phyloP scores from a whole-genome alignment of 305 asterid genomes.

The Fraxinus dipetala region DNA sequence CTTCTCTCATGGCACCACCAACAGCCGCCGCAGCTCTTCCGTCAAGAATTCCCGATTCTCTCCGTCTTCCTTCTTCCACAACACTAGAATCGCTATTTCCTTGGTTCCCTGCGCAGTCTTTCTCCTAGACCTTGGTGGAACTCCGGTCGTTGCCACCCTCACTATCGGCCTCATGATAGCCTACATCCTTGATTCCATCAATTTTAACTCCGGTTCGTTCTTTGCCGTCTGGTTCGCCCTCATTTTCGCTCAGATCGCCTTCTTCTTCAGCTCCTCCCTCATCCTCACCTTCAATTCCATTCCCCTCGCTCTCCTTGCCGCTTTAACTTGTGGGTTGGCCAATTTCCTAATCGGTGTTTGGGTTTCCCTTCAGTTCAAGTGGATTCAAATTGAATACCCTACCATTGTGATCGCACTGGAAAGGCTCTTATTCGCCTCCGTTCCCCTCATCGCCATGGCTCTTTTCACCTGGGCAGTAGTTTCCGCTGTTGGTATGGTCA shows the following conservation, averaged over 20 bases:
- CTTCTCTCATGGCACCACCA: constrained; percentile 22
- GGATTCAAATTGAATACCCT: constrained; percentile 95
- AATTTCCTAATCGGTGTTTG: constrained; percentile 93
- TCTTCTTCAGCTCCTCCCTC: constrained; percentile 76
- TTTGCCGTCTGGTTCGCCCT: constrained; percentile 92
- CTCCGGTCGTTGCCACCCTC: constrained; percentile 74
- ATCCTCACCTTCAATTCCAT: constrained; percentile 53
- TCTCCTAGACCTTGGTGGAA: constrained; percentile 95
- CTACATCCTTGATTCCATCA: constrained; percentile 80
- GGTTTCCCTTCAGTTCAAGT: constrained; percentile 94
- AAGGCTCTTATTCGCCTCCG: constrained; percentile 78
- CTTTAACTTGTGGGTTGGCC: constrained; percentile 67
- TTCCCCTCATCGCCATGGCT: constrained; percentile 65
- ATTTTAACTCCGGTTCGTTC: constrained; percentile 83
- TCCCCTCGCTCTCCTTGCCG: constrained; percentile 55
- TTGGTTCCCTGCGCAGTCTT: constrained; percentile 78
- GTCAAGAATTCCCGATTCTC: constrained; percentile 59
- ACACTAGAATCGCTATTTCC: constrained; percentile 69
- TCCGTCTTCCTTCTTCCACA: constrained; percentile 66
- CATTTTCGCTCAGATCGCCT: constrained; percentile 70
- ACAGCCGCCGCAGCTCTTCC: constrained; percentile 52
- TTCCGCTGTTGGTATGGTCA: constrained; percentile 80
- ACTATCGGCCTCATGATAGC: constrained; percentile 79
- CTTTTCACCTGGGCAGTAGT: constrained; percentile 96
- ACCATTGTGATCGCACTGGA: constrained; percentile 81